Conservation (phyloP, 768 basidiomycete species). For the Pulveroboletus sp. region DNA sequence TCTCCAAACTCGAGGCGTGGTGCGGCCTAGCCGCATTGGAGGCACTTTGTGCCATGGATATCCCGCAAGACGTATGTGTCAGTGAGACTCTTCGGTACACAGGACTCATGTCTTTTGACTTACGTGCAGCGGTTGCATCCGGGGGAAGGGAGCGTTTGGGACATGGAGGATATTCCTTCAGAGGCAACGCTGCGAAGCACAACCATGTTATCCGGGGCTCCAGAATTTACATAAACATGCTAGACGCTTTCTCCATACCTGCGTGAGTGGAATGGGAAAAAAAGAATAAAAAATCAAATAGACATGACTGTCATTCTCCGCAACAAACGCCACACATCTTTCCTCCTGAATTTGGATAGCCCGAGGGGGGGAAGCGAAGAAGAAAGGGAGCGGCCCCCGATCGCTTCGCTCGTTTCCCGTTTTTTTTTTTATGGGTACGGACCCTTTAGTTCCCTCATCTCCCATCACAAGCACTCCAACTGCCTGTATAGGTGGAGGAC, state of each 20-base stretch:
- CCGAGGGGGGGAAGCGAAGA: too few species aligned
- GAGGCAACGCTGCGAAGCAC: conserved; percentile 10
- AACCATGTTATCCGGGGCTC: neutral
- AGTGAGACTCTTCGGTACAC: neutral
- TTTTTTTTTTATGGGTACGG: too few species aligned
- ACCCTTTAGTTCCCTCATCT: too few species aligned
- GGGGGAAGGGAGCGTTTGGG: conserved; percentile 57
- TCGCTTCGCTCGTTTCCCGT: too few species aligned
- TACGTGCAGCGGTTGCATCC: conserved; percentile 46
- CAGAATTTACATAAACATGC: neutral
- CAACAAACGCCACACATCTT: conserved; percentile 18
- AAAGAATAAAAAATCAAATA: neutral
- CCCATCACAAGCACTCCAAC: too few species aligned
- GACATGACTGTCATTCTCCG: too few species aligned
- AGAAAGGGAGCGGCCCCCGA: too few species aligned
- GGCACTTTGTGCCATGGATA: conserved; percentile 45
- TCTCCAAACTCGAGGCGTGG: conserved; percentile 57
- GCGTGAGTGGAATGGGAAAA: too few species aligned
- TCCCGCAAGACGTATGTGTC: conserved; percentile 45
- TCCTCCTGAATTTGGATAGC: too few species aligned
- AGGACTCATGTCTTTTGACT: conserved; percentile 9
- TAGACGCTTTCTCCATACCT: neutral
- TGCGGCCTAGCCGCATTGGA: conserved; percentile 55
- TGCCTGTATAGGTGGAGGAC: too few species aligned
- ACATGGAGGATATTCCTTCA: conserved; percentile 9